Base-by-base conservation (phyloP, 2,329 filamentous ascomycete genomes). In the Samsoniella hepiali region DNA sequence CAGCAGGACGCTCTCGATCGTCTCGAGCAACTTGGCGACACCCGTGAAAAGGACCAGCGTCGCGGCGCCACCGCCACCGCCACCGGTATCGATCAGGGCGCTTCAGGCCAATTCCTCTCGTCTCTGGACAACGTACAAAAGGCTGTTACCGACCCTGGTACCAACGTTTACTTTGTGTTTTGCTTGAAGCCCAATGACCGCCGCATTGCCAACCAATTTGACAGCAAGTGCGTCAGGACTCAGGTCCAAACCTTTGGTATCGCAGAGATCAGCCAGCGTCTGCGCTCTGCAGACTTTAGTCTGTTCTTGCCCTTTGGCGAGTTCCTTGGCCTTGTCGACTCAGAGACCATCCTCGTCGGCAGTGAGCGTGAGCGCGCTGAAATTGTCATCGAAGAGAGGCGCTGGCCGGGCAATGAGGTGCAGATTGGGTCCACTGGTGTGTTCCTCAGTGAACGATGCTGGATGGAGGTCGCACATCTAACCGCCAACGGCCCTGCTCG, bases 151-250 rank as follows among this genome's bases (percentile, higher is more conserved):
- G 87, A 91, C 2, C 85, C 89, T 4, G 91, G 93, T 71, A 91
- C 93, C 11, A 99, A 99, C 71, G 86, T 90, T 1, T 99, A 99
- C 77, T 98, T 97, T 70, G 86, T 99, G 51, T 97, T 99, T 77
- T 99, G 95, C 72, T 78, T 99, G 67, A 99, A 99, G 77, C 94
- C 95, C 29, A 99, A 99, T 69, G 95, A 99, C 74, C 86, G 95
- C 60, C 88, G 95, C 57, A 99, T 99, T 68, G 94, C 95, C 66
- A 99, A 99, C 69, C 95, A 99, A 72, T 99, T 98, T 70, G 95
- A 99, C 76, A 97, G 93, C 84, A 98, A 98, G 76, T 99, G 95
- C 73, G 95, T 99, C 29, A 88, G 95, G 4, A 91, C 91, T 11
- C 95, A 99, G 73, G 85, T 99, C 1, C 94, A 98, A 73, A 96